Conservation (phyloP, 1,284 basidiomycete species). For the Malassezia sp. region DNA sequence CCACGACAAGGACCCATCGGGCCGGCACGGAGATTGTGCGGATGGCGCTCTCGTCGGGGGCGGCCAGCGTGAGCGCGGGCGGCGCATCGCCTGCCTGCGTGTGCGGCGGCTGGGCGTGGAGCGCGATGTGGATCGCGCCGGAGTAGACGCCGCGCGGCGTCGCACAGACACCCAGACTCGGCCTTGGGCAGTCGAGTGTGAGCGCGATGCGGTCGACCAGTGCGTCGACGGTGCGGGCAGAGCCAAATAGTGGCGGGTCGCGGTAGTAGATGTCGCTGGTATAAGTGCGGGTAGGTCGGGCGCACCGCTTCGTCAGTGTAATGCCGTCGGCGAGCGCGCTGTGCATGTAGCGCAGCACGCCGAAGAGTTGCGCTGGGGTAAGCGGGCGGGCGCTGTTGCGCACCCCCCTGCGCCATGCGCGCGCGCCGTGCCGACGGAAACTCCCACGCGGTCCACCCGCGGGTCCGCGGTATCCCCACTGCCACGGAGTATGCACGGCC, state of each 20-base stretch:
- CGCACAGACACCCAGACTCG: conserved; percentile 24
- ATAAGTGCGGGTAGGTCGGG: background rate
- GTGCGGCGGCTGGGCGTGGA: too few relatives aligned
- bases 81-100: background rate
- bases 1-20: conserved; percentile 27
- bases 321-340: conserved; percentile 8
- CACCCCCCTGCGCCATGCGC: conserved; percentile 12
- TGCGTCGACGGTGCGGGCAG: conserved; percentile 23
- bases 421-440: conserved; percentile 4
- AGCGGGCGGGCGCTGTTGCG: background rate
- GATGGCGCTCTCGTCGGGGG: too few relatives aligned
- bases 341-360: conserved; percentile 22
- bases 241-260: conserved; percentile 19
- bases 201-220: conserved; percentile 16
- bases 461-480: conserved; percentile 1
- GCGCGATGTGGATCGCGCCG: conserved; percentile 14
- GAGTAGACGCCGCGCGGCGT: conserved; percentile 22
- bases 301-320: conserved; percentile 25
- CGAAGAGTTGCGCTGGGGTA: conserved; percentile 8
- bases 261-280: conserved; percentile 33
- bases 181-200: conserved; percentile 9
- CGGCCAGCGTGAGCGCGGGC: background rate
- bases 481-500: background rate
- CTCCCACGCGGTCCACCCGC: conserved; percentile 1
- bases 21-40: too few relatives aligned